Base-by-base conservation (phyloP, 1,139 yeast genomes). In the Kazachstania sp. region DNA sequence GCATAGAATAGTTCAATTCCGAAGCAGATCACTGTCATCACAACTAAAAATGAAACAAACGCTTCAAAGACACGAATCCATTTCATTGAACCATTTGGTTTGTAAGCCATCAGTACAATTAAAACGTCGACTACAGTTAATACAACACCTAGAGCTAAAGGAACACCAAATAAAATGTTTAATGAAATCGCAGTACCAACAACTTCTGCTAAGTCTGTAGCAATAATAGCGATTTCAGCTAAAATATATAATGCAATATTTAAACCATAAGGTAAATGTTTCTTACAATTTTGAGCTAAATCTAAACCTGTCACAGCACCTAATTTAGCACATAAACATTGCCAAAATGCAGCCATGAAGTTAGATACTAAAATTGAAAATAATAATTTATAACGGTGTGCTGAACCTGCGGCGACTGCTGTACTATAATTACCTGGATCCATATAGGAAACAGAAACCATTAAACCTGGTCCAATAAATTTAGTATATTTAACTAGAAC, bases 381-480 rank as follows among this genome's bases (percentile, higher is more conserved):
- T 51, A 84, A 65, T 37, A 83, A 70, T 56, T 78, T 77, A 62
- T 83, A 83, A 49, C 78, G 75, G 58, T 81, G 83, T 56, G 78
- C 77, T 32, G 90, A 84, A 8, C 92, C 92, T 0, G 88, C 82
- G 16, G 85, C 80, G 2, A 84, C 90, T 1, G 90, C 85, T 0
- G 90, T 83, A 44, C 86, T 79, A 61, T 83, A 84, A 61, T 84
- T 84, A 1, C 94, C 94, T 0, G 92, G 92, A 60, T 84, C 92
- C 77, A 84, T 80, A 60, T 83, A 84, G 1, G 88, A 82, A 37
- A 85, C 88, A 15, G 86, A 76, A 3, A 84, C 85, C 74, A 83
- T 75, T 31, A 84, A 68, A 0, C 94, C 94, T 0, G 94, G 94
- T 0, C 94, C 92, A n/a, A 84, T 70, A 58, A 83, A 84, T 45